phyloP scores from a whole-genome alignment of 2,329 filamentous ascomycete genomes.

The Talaromyces sp. region DNA sequence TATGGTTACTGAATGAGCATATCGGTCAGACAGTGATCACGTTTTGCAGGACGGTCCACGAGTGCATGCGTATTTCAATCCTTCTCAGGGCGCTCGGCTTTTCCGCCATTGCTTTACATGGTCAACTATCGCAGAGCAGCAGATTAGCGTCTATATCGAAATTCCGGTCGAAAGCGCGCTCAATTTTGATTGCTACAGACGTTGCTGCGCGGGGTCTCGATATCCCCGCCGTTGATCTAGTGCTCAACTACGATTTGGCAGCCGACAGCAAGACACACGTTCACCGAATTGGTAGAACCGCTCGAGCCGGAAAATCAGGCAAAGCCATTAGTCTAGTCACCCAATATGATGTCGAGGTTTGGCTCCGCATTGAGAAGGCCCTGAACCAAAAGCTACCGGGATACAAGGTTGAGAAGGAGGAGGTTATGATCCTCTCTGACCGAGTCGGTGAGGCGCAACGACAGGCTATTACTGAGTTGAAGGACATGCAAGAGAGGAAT shows the following conservation, averaged over 20 bases:
- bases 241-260: conserved; percentile 82
- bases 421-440: conserved; percentile 77
- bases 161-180: conserved; percentile 74
- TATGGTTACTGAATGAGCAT: conserved; percentile 82
- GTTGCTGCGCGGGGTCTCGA: conserved; percentile 91
- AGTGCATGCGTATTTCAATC: too few relatives aligned
- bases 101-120: conserved; percentile 87
- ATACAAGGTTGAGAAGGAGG: conserved; percentile 71
- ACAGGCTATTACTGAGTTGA: conserved; percentile 77
- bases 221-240: conserved; percentile 85
- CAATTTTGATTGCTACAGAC: conserved; percentile 81
- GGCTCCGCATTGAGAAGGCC: conserved; percentile 75
- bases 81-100: too few relatives aligned
- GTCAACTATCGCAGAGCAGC: conserved; percentile 71
- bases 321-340: conserved; percentile 78
- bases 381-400: conserved; percentile 72
- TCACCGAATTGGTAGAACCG: conserved; percentile 83
- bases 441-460: conserved; percentile 82
- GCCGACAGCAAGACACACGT: conserved; percentile 87
- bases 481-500: conserved; percentile 69
- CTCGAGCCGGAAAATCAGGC: conserved; percentile 80
- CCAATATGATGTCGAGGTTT: conserved; percentile 84
- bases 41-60: conserved; percentile 88
- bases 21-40: conserved; percentile 83
- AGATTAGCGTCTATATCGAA: conserved; percentile 49